Evolutionary conservation across 2,329 filamentous ascomycete genomes (phyloP), one percentile per base, ranked within the genome.

Genomic region (Claviceps cyperi): DNA sequence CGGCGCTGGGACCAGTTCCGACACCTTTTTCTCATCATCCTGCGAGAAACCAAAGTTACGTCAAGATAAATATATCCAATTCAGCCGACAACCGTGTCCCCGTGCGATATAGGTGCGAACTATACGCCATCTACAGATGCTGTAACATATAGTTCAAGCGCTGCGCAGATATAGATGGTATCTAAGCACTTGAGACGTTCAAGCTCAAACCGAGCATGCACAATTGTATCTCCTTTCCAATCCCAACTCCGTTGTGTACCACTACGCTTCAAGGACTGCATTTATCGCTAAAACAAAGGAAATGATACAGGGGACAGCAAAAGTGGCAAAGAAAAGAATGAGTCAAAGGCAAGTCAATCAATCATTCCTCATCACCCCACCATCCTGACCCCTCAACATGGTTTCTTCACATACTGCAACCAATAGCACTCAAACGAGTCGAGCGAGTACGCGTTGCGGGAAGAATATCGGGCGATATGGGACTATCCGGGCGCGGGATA

Each of bases 401-500:
- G 17, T 54, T 53, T 8, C 53, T 54, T 52, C 57, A 54, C 47
- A 53, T 52, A 3, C 53, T 54, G 17, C 57, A 56, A 11, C 63
- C 64, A 17, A 65, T 61, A 2, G 64, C 63, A 38, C 64, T 65
- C 38, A 65, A 49, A 5, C 71, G 66, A 11, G 68, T 70, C 47
- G 64, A 63, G 56, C 69, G 68, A 55, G 58, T 61, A 46, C 61
- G 54, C 21, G 61, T 59, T 9, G 54, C 53, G 2, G 64, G 59
- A 39, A 68, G 62, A 0, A 57, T 52, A 14, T 60, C 59, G 1
- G 66, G 63, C 0, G 66, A 68, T 47, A 69, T 64, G 32, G 65
- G 66, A 51, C 66, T 69, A 47, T 73, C 69, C 2, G 70, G 69
- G 21, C 69, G 62, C 5, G 69, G 66, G 5, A 69, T 48, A n/a